Evolutionary conservation across 139 green algal species (phyloP), one percentile per base, ranked within the genome.

Genomic region (Picochlorum sp.): DNA sequence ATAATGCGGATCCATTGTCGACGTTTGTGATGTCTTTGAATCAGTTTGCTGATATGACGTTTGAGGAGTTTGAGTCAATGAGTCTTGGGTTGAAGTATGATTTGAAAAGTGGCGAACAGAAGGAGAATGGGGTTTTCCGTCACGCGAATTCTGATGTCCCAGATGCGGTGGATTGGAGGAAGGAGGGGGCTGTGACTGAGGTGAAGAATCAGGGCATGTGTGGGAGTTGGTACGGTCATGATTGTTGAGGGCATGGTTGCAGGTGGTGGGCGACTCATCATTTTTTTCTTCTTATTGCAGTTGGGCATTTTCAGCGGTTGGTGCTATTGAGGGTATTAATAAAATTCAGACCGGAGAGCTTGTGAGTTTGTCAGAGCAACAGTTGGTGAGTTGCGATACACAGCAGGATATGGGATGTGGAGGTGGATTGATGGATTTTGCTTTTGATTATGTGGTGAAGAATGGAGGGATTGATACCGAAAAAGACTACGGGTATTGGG

Each of bases 191-290:
- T 1, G 91, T 97, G 4, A 92, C 83, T 0, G 54, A 74, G 21
- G 88, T 96, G 15, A 98, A 98, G 82, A 96, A 98, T 79, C 92
- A 98, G 80, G 70, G 62, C 20, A 76, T 80, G 69, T 89, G 85
- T 67, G 84, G 85, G 56, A 41, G 34, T 41, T 41, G 34, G 34
- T 74, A 66, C 23, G 18, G 2, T 41, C 34, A 41, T 41, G 34
- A 7, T 68, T 21, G 16, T 5, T 44, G 49, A n/a, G 44, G 38
- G 18, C 28, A 21, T 41, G n/a, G 34, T 37, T 1, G 9, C 11
- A 30, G 23, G 59, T 58, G 16, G n/a, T 50, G 6, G 28, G 28
- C 4, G 28, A 7, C 28, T 65, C 5, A 28, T 57, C 44, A n/a
- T 65, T 50, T 20, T 41, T 41, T 41, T 14, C 7, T 11, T 13